phyloP scores from a whole-genome alignment of 2,329 filamentous ascomycete genomes.

The Zarea fungicola region DNA sequence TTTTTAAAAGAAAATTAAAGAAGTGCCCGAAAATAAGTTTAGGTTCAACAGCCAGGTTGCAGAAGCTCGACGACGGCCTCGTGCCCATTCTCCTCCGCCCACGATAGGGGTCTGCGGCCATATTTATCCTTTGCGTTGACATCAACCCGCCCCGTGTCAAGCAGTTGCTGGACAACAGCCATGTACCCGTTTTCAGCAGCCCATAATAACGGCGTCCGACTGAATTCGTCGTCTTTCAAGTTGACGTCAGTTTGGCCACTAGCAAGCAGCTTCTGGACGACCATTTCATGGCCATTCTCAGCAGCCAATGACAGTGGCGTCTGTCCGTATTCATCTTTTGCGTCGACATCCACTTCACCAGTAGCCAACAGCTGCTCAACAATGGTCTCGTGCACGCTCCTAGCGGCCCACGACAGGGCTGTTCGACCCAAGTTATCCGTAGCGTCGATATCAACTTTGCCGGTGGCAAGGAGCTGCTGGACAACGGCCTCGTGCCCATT shows the following conservation, averaged over 20 bases:
- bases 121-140: neutral
- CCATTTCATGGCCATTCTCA: neutral
- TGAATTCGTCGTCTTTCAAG: neutral
- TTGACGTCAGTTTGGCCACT: constrained; percentile 7
- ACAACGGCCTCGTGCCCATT: neutral
- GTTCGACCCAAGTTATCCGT: constrained; percentile 1
- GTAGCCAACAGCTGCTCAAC: neutral
- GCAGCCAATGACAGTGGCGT: neutral
- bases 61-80: neutral
- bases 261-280: constrained; percentile 4
- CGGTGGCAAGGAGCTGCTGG: neutral
- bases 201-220: neutral
- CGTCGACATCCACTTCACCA: neutral
- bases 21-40: no score
- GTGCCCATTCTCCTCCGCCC: constrained; percentile 4
- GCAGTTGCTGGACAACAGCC: neutral
- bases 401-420: constrained; percentile 9
- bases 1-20: no score
- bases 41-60: no score
- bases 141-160: neutral
- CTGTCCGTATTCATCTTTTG: neutral
- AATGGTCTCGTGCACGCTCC: neutral
- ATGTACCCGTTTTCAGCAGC: neutral
- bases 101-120: constrained; percentile 6
- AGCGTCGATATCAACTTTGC: neutral